Evolutionary conservation across 2,329 filamentous ascomycete genomes (phyloP), one percentile per base, ranked within the genome.

Genomic region (Penicillium sp.): DNA sequence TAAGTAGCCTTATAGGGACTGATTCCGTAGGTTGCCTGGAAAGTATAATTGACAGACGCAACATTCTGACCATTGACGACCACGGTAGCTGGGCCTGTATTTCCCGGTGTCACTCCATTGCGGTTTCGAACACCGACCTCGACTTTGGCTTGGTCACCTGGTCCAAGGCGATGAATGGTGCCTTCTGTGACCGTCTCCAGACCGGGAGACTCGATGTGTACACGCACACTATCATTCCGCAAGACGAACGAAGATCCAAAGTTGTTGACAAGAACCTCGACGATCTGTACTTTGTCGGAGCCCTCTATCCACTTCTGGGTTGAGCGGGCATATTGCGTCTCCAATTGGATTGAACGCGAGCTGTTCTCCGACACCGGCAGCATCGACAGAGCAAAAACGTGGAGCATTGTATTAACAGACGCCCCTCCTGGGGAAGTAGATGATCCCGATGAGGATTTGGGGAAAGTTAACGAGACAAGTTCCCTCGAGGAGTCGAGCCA

Each of bases 221-320:
- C 63, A 20, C 64, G 63, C 10, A 75, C 67, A 9, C 57, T 63
- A 52, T 72, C 63, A 22, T 69, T 68, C 20, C 65, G 59, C 25
- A 69, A 46, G 3, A 71, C 56, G 60, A 66, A 71, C 2, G 67
- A 58, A 2, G 62, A 51, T n/a, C 72, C 72, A 8, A 69, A 54
- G 41, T 74, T 74, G 41, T 71, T 71, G 46, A 74, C 57, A 14
- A 62, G 53, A n/a, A 70, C 64, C 44, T 74, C 68, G 14, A 72
- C 54, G 27, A 74, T 72, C 42, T 74, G 71, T 10, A 67, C 67
- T 50, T 73, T 73, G 42, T 73, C 67, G 2, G 62, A 68, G 11
- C 64, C 69, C 36, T 73, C 70, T 3, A 71, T 50, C 72, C 72
- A 73, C 55, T 70, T 70, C 46, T 73, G 67, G 5, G 73, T 75